Percentiles rank a stretch among this genome's conserved stretches.
Conservation (phyloP, 192 early-diverging fungal genomes). For the Endogone sp. region DNA sequence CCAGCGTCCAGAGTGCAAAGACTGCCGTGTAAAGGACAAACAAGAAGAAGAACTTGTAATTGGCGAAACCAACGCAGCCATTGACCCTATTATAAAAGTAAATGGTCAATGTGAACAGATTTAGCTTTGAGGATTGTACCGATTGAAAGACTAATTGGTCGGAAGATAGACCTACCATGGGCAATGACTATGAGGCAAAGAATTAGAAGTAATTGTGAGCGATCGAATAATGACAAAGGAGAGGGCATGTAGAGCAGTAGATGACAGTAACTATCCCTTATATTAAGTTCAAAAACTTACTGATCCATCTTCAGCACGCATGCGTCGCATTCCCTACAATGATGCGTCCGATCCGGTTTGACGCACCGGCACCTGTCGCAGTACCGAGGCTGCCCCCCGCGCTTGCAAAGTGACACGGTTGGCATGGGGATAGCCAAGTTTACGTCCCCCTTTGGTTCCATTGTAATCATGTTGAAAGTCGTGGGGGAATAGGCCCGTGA, state of each 20-base stretch:
- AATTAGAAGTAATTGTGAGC: not conserved
- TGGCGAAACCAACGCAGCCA: conserved; percentile 48
- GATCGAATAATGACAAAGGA: not conserved
- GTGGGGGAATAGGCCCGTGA: not conserved
- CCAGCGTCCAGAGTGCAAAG: conserved; percentile 38
- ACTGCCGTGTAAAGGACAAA: conserved; percentile 47
- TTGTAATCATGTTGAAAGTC: not conserved
- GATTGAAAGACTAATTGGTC: no score
- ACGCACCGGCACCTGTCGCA: conserved; percentile 28
- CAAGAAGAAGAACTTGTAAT: conserved; percentile 54
- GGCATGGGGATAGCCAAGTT: not conserved
- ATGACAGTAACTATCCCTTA: not conserved
- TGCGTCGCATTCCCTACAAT: conserved; percentile 49
- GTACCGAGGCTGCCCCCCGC: conserved; percentile 20
- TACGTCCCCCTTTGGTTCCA: not conserved
- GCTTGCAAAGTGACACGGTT: conserved; percentile 8
- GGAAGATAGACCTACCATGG: conserved; percentile 14
- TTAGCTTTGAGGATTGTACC: not conserved
- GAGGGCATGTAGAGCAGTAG: no score
- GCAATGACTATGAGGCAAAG: conserved; percentile 19
- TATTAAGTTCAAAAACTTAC: conserved; percentile 27
- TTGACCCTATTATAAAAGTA: conserved; percentile 35
- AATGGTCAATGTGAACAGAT: not conserved
- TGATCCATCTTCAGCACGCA: conserved; percentile 60
- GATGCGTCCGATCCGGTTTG: conserved; percentile 50